Evolutionary conservation across 2,329 filamentous ascomycete species (phyloP).

Genomic region (Trichophyton equinum): DNA sequence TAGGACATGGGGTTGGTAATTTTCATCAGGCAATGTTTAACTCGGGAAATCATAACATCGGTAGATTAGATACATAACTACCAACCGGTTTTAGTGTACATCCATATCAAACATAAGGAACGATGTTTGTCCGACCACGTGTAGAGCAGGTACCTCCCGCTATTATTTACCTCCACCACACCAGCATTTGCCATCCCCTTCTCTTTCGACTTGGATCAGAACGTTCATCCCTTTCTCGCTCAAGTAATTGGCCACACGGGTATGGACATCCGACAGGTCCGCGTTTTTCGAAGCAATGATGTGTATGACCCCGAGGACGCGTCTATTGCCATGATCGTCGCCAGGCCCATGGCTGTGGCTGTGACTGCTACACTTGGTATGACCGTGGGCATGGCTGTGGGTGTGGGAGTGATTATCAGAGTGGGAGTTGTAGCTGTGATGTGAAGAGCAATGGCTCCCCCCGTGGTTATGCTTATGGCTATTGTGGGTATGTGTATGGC

Average conservation of each 20-base stretch:
- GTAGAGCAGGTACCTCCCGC: conserved; percentile 8
- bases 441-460: conserved; percentile 20
- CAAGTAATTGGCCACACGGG: conserved; percentile 62
- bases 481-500: conserved; percentile 18
- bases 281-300: conserved; percentile 60
- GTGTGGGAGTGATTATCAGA: conserved; percentile 17
- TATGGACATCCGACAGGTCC: conserved; percentile 69
- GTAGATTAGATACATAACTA: not conserved
- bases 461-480: conserved; percentile 20
- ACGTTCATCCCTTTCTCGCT: conserved; percentile 61
- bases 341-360: conserved; percentile 1
- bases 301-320: conserved; percentile 73
- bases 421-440: conserved; percentile 14
- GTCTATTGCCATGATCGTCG: conserved; percentile 22
- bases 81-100: not conserved
- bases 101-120: not conserved
- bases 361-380: not conserved
- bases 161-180: conserved; percentile 42
- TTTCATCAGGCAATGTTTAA: too few species aligned
- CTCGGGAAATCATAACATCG: too few species aligned
- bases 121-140: not conserved
- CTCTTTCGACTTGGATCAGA: conserved; percentile 75
- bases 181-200: conserved; percentile 59
- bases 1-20: too few species aligned
- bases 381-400: conserved; percentile 19